Evolutionary conservation across 768 basidiomycete genomes (phyloP).

Genomic region (Boletus rubroflammeus): DNA sequence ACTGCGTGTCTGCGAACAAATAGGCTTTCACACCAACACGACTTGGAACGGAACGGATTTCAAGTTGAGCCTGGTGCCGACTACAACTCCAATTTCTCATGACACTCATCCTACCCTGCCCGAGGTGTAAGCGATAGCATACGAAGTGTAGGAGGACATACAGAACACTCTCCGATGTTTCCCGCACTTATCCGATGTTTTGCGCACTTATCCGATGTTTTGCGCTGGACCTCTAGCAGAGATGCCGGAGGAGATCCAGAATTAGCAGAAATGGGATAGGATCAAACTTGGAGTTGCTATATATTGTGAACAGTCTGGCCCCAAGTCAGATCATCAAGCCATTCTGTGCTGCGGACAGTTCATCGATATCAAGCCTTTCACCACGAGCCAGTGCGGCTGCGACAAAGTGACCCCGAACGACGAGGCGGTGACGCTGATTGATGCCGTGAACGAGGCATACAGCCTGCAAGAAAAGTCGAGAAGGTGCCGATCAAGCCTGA

Average conservation of each 20-base stretch:
- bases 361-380: not conserved
- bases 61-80: not conserved
- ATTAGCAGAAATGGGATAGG: too few relatives aligned
- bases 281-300: too few relatives aligned
- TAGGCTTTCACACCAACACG: not conserved
- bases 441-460: constrained; percentile 13
- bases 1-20: not conserved
- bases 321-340: not conserved
- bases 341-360: not conserved
- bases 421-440: not conserved
- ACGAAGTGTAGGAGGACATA: too few relatives aligned
- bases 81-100: too few relatives aligned
- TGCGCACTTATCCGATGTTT: too few relatives aligned
- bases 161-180: too few relatives aligned
- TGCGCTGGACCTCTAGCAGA: too few relatives aligned
- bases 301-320: not conserved
- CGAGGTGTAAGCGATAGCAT: too few relatives aligned
- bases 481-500: constrained; percentile 11
- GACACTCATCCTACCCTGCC: too few relatives aligned
- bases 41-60: not conserved
- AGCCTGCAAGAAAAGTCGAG: constrained; percentile 7
- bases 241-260: too few relatives aligned
- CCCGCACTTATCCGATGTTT: too few relatives aligned
- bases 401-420: not conserved
- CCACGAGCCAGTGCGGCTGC: constrained; percentile 3